Evolutionary conservation across 129 eudicot genomes (phyloP).

Genomic region (Tagetes erecta): DNA sequence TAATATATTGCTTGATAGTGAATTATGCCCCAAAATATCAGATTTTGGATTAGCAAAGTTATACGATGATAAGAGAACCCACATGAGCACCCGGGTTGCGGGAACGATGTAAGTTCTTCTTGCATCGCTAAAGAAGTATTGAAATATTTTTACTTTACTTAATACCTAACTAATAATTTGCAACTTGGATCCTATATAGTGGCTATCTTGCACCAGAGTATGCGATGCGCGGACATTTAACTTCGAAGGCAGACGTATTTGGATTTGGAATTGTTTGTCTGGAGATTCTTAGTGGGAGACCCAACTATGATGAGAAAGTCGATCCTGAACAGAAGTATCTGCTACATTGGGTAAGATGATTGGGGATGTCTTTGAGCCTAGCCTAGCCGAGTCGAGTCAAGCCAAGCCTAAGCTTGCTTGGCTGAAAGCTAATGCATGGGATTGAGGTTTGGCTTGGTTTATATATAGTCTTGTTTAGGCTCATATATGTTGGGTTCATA

Average conservation of each 20-base stretch:
- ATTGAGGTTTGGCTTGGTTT: neutral
- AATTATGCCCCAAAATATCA: conserved; percentile 64
- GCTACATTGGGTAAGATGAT: conserved; percentile 58
- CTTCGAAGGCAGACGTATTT: conserved; percentile 71
- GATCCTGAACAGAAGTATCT: conserved; percentile 50
- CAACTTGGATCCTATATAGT: conserved; percentile 28
- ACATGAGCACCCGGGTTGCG: conserved; percentile 69
- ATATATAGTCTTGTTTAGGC: neutral
- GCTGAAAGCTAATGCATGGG: neutral
- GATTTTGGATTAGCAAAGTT: conserved; percentile 72
- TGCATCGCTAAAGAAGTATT: neutral
- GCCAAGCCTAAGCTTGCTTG: conserved; percentile 13
- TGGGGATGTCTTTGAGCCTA: neutral
- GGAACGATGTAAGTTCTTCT: conserved; percentile 60
- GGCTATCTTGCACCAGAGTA: conserved; percentile 78
- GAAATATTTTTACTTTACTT: neutral
- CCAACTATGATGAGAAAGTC: conserved; percentile 48
- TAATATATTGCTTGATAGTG: conserved; percentile 57
- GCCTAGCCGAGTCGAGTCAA: neutral
- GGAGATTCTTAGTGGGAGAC: conserved; percentile 65
- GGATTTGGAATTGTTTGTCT: conserved; percentile 68
- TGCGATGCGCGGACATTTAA: conserved; percentile 72
- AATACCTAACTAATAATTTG: neutral
- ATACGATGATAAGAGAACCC: conserved; percentile 66
- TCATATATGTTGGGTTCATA: neutral